A percentile compares a stretch with the other conserved stretches of the same genome.
Conservation (phyloP, 495 filamentous ascomycete genomes). For the Pseudomonodictys pantanalensis region DNA sequence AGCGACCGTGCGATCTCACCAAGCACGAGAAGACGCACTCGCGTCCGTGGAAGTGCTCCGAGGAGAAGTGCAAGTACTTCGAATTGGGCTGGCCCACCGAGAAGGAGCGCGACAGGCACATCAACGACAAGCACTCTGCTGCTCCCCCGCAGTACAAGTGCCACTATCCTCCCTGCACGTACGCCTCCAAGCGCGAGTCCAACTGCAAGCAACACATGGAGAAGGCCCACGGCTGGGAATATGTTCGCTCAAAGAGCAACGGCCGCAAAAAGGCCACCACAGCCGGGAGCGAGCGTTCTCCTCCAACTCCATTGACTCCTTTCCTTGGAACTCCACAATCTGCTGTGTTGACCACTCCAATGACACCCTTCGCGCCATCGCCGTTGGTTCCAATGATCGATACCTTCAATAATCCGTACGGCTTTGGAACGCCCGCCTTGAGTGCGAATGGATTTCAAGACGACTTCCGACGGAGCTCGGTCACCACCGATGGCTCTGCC, state of each 20-base stretch:
- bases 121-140: conserved; percentile 91
- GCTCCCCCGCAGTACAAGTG: conserved; percentile 76
- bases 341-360: conserved; percentile 22
- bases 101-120: conserved; percentile 92
- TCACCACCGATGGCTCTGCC: conserved; percentile 26
- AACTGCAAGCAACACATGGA: conserved; percentile 99
- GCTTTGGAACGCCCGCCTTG: conserved; percentile 27
- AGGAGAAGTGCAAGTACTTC: conserved; percentile 77
- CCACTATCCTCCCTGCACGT: conserved; percentile 79
- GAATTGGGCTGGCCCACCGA: conserved; percentile 91
- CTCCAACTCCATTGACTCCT: conserved; percentile 36
- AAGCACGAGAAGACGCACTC: conserved; percentile 98
- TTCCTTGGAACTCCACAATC: conserved; percentile 27
- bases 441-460: conserved; percentile 24
- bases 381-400: conserved; percentile 11
- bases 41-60: conserved; percentile 88
- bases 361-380: conserved; percentile 25
- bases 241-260: conserved; percentile 89
- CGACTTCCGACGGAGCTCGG: conserved; percentile 27
- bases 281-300: conserved; percentile 28
- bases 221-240: conserved; percentile 88
- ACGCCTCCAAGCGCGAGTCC: conserved; percentile 91
- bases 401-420: conserved; percentile 22
- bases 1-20: conserved; percentile 83
- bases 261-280: conserved; percentile 43